Base-by-base conservation (phyloP, 805 yeast genomes). In the Wickerhamiella kurtzmanii region DNA sequence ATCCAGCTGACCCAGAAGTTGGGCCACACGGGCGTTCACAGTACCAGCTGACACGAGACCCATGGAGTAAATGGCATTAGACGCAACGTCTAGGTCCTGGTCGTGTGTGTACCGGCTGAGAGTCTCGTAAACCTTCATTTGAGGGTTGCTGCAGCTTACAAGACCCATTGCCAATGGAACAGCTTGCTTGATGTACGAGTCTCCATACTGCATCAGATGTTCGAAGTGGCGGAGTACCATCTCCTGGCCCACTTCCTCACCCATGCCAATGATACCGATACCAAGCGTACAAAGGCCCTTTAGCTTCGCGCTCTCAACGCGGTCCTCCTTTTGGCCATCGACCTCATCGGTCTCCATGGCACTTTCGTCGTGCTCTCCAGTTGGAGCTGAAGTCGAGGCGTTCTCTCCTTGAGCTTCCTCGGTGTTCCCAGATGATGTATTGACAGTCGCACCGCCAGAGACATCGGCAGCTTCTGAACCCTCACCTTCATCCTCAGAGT, bases 1-100 rank as follows among this genome's bases (percentile, higher is more conserved):
- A 1, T 98, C 97, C 57, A 92, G 74, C 66, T 92, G 97, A 65
- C 98, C 78, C 60, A 92, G 74, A 53, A 92, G 73, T 69, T 92
- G 98, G 2, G 97, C 97, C 53, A 92, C 73, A 69, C 99, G 82
- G 5, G 99, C 98, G 63, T 92, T 92, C 67, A 92, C 89, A 22
- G 98, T 92, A 67, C 99, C 99, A 18, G 97, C 92, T 62, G 98
- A 98, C 56, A 89, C 94, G 52, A 92, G 69, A 47, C 99, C 99
- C 97, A 92, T 88, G 40, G 95, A 80, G 59, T 85, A 89, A 53
- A 92, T 87, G 18, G 98, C 87, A 62, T 88, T 92, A 63, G 81
- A 80, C 4, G 97, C 95, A 47, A 92, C 96, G 60, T 85, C 94
- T 56, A 84, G 68, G 64, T 92, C 96, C 48, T 85, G 80, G 60